Conservation (phyloP, 768 basidiomycete genomes). For the Boletus rufocinnamomeus region DNA sequence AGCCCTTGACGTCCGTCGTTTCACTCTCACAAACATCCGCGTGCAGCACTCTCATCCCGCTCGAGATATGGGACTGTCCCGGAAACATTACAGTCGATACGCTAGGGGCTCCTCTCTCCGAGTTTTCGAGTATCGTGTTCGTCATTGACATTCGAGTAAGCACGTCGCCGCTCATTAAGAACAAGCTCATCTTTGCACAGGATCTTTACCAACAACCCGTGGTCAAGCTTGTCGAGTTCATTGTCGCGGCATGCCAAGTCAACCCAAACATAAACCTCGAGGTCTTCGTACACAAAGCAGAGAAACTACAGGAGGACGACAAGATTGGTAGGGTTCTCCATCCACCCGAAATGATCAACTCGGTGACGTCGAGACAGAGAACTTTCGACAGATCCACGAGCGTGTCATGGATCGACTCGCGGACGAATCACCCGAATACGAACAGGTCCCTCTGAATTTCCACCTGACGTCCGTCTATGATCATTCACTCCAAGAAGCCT, state of each 20-base stretch:
- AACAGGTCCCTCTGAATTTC: constrained; percentile 80
- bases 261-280: constrained; percentile 81
- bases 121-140: constrained; percentile 86
- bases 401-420: constrained; percentile 79
- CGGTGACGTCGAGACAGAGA: constrained; percentile 55
- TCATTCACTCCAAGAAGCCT: constrained; percentile 88
- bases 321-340: constrained; percentile 64
- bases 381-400: constrained; percentile 88
- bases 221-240: constrained; percentile 77
- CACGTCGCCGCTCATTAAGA: background rate
- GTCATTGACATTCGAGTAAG: constrained; percentile 93
- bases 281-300: constrained; percentile 95
- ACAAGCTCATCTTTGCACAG: constrained; percentile 39
- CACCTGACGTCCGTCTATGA: constrained; percentile 94
- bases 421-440: constrained; percentile 75
- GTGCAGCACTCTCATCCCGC: constrained; percentile 81
- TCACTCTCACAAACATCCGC: background rate
- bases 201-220: constrained; percentile 86
- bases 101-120: constrained; percentile 71
- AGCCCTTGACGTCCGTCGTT: background rate
- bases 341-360: background rate
- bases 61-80: constrained; percentile 96
- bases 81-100: constrained; percentile 79
- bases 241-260: constrained; percentile 71
- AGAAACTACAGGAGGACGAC: constrained; percentile 88